Evolutionary conservation across 106 monocot genomes (phyloP), one percentile per base, ranked within the genome.

Genomic region (Acorus calamus): DNA sequence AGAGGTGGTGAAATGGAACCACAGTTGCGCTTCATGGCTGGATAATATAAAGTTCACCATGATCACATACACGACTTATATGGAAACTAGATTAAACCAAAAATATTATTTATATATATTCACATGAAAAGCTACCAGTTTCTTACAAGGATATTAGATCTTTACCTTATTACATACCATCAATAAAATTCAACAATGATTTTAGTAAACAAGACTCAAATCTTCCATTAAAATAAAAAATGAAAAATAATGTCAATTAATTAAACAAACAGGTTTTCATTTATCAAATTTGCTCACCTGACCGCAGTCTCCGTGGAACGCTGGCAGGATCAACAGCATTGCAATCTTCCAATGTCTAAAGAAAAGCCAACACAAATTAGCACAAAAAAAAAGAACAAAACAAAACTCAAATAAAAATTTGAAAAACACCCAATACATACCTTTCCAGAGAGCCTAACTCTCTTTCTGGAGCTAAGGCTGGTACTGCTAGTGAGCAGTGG

Each of bases 221-320:
- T 5, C 42, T 10, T 14, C 28, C 42, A 28, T 8, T 53, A 7
- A 14, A 3, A 53, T 2, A 61, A 54, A 46, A 61, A 53, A 47
- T 13, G 4, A 5, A 61, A n/a, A 3, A n/a, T 55, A 55, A 55
- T 41, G 11, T 4, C 5, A 3, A 52, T 4, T 10, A 50, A 14
- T 3, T 46, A 9, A 52, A 42, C 46, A 41, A 8, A n/a, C 9
- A 41, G 4, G 55, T 2, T 49, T 4, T 1, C 9, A 52, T 12
- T 7, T 44, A 47, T 13, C 3, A 45, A 4, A 60, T 4, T 70
- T 55, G 9, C 10, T 52, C 44, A 80, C 80, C 80, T 62, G 80
- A 75, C 48, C 80, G 71, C 50, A 75, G 66, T 80, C 62, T 80
- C 58, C 80, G 70, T 0, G 80, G 80, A 50, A 80, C 80, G 42